A percentile compares a stretch with the other conserved stretches of the same genome.
Conservation (phyloP, 2,329 filamentous ascomycete genomes). For the Rosellinia necatrix region DNA sequence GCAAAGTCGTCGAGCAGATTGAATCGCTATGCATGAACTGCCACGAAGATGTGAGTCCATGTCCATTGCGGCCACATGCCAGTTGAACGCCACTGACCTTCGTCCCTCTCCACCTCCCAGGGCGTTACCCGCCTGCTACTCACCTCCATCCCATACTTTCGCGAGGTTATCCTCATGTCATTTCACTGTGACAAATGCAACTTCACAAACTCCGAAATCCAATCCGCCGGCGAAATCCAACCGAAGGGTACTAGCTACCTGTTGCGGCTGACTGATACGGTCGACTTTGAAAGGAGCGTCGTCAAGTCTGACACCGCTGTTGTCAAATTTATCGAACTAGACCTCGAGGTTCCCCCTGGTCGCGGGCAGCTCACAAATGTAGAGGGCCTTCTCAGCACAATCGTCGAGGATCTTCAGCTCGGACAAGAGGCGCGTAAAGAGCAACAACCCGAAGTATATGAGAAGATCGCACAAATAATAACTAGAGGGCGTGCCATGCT, state of each 20-base stretch:
- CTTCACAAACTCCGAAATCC: constrained; percentile 91
- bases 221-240: constrained; percentile 90
- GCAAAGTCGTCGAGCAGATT: constrained; percentile 66
- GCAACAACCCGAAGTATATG: constrained; percentile 75
- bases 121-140: constrained; percentile 85
- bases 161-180: constrained; percentile 96
- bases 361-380: constrained; percentile 92
- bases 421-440: constrained; percentile 83
- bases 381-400: constrained; percentile 80
- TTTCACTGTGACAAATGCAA: constrained; percentile 90
- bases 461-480: constrained; percentile 79
- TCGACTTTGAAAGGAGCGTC: constrained; percentile 83
- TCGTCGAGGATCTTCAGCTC: constrained; percentile 78
- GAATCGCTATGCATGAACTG: constrained; percentile 89
- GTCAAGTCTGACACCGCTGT: constrained; percentile 88
- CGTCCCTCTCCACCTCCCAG: constrained; percentile 49
- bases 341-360: constrained; percentile 89
- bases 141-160: constrained; percentile 94
- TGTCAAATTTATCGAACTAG: constrained; percentile 87
- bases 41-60: constrained; percentile 68
- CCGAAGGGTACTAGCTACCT: constrained; percentile 85
- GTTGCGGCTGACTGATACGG: constrained; percentile 71
- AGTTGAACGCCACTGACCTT: constrained; percentile 5
- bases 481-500: constrained; percentile 77
- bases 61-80: neutral